Evolutionary conservation across 305 asterid genomes (phyloP), one percentile per base, ranked within the genome.

Genomic region (Fraxinus albicans): DNA sequence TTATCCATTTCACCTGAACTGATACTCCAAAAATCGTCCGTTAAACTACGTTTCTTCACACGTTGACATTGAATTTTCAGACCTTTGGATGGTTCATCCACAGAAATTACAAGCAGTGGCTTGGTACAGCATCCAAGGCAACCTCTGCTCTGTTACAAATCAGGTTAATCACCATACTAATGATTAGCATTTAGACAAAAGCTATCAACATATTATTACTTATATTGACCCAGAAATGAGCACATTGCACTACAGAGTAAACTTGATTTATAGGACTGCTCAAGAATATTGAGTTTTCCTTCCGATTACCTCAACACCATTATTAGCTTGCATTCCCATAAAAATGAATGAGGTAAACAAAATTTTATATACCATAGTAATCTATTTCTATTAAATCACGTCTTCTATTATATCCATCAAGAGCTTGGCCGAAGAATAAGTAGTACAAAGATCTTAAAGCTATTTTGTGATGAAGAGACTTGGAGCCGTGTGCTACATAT

Each of bases 101-200:
- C 97, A 50, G 96, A 91, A 67, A 89, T 89, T 80, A 93, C 91
- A 87, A 83, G 90, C 47, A 92, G 94, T 15, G 93, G 90, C 87
- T 93, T 90, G 40, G 89, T 84, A 94, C 96, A 93, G 83, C 98
- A 94, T 92, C 97, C 97, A 90, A 94, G 90, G 90, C 93, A 94
- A 91, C 98, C 91, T 94, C 98, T 95, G 98, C 90, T 92, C 97
- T 94, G 99, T 94, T 90, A 84, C 98, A 90, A 92, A 92, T 85
- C 84, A 87, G 94, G 97, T 89, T 89, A 85, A 76, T 80, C 88
- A 90, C 97, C 93, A 88, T 78, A 85, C 75, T 85, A 77, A 85
- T 84, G 82, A 85, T 87, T 81, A 89, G 91, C 77, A 90, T 79
- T 86, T 85, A 84, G 63, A 81, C 50, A 78, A 69, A 80, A 83